Base-by-base conservation (phyloP, 2,329 filamentous ascomycete species). In the Pseudophaeomoniella oleicola region DNA sequence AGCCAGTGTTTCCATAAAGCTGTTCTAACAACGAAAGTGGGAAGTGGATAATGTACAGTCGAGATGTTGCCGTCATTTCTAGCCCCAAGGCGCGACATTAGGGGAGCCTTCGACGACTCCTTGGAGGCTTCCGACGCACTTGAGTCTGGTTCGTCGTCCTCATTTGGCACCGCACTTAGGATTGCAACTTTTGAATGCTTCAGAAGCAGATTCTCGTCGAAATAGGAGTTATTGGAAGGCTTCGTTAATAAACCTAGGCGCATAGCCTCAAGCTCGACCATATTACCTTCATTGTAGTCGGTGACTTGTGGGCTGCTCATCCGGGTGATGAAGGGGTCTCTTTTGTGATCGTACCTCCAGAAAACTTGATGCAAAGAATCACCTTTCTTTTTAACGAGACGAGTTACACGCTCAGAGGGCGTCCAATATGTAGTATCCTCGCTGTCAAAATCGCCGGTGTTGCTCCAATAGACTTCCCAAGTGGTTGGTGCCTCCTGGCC, bases 1-100 rank as follows among this genome's bases (percentile, higher is more conserved):
- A 65, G 59, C 65, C 65, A 69, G 11, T 56, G 54, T 38, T 63
- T 62, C 65, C 65, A 69, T 32, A 69, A 57, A 41, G 62, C 51
- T 1, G 64, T 67, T 10, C 65, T 56, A 35, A 65, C 56, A 36
- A 54, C 59, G 40, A 62, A 64, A 5, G 64, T 67, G 0, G 63
- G 63, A 0, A 65, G 55, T 2, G 51, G 48, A 37, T 57, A 57
- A 2, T 57, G 40, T 2, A 51, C 37, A 4, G 52, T 46, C 3
- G 51, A 51, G 27, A 59, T 34, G 4, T 48, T 13, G 19, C 50
- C 57, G 2, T 53, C 53, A 2, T 34, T 47, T 3, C 57, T 41
- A 52, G 54, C 49, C 39, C 59, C 58, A 45, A 68, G 70, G 18
- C 22, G 22, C 22, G 22, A 6, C 22, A 27, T 9, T n/a, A 27